Percentiles rank a stretch among this genome's conserved stretches.
phyloP scores from a whole-genome alignment of 345 rosid genomes.

The Syzygium grande region DNA sequence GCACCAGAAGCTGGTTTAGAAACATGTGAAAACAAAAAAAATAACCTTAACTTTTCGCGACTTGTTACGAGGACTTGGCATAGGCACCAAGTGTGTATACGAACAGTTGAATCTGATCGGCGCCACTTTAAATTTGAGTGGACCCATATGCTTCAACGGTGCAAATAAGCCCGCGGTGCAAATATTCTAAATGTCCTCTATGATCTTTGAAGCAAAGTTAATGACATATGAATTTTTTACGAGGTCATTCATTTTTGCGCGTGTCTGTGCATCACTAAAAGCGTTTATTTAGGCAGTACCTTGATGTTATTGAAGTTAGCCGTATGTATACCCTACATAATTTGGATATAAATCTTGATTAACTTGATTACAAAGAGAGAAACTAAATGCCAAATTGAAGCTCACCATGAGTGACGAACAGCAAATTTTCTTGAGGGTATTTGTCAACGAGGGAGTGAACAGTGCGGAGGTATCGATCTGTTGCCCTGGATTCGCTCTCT shows the following conservation, averaged over 20 bases:
- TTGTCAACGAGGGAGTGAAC: slow-evolving; percentile 57
- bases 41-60: background rate
- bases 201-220: background rate
- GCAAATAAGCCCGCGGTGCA: background rate
- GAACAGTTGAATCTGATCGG: background rate
- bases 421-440: slow-evolving; percentile 71
- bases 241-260: background rate
- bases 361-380: background rate
- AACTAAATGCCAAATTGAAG: background rate
- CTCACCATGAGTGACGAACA: slow-evolving; percentile 82
- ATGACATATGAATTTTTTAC: background rate
- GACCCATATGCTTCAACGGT: background rate
- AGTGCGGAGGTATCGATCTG: slow-evolving; percentile 37
- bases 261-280: too few relatives aligned
- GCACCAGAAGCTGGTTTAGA: background rate
- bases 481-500: slow-evolving; percentile 32
- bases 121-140: background rate
- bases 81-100: background rate
- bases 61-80: background rate
- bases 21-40: background rate
- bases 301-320: background rate
- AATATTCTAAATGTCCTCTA: background rate
- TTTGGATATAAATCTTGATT: background rate
- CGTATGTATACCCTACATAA: background rate
- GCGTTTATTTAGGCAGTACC: background rate